Conservation (phyloP, 257 asterid species). For the Cynanchum wilfordii region DNA sequence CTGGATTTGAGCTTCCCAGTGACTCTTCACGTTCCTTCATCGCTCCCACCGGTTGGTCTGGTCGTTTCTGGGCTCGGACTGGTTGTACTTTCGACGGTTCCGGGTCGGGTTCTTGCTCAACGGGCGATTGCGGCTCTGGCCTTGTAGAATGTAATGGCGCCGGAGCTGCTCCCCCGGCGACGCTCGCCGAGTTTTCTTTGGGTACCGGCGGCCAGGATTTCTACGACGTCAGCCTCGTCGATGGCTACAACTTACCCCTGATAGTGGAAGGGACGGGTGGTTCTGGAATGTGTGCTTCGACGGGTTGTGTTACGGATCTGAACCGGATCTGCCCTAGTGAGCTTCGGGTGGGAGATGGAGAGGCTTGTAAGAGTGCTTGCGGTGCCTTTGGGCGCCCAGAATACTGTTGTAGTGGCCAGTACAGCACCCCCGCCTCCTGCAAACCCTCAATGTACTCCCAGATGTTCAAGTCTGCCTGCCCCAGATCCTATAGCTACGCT, state of each 20-base stretch:
- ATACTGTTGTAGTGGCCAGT: constrained; percentile 92
- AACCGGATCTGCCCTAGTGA: constrained; percentile 86
- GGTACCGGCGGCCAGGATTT: constrained; percentile 71
- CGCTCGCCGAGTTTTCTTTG: constrained; percentile 84
- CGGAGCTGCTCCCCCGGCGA: constrained; percentile 93
- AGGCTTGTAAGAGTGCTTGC: constrained; percentile 88
- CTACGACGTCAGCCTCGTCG: constrained; percentile 90
- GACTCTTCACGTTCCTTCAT: constrained; percentile 55
- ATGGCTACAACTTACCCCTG: constrained; percentile 87
- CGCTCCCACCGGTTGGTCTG: constrained; percentile 95
- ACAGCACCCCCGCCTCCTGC: constrained; percentile 67
- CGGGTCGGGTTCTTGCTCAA: constrained; percentile 51
- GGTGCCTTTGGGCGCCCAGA: constrained; percentile 79
- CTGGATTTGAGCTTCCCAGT: constrained; percentile 80
- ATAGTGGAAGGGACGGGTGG: constrained; percentile 78
- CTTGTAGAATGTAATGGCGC: constrained; percentile 70
- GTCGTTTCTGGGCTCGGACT: constrained; percentile 92
- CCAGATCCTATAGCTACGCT: constrained; percentile 90
- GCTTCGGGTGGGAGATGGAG: constrained; percentile 56
- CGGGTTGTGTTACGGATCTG: constrained; percentile 93
- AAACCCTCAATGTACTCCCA: constrained; percentile 77
- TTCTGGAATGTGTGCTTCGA: constrained; percentile 84
- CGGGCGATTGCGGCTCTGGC: constrained; percentile 92
- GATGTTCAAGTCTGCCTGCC: constrained; percentile 78
- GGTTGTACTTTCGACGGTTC: constrained; percentile 63